Base-by-base conservation (phyloP, 306 rosid species). In the Prunus mume region DNA sequence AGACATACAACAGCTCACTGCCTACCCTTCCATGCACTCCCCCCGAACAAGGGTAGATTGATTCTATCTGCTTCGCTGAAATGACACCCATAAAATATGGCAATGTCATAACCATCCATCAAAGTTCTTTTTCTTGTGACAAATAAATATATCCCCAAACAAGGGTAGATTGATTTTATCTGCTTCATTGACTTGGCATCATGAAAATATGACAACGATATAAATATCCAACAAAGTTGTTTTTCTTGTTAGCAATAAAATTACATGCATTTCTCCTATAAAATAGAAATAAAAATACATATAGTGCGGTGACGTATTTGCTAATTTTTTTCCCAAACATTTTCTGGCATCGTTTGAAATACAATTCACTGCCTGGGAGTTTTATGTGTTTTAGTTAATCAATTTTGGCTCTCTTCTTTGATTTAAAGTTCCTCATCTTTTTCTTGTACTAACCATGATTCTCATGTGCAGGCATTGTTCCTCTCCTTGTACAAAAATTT, bases 401-500 rank as follows among this genome's bases (percentile, higher is more conserved):
- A 20, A 12, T 68, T 13, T 19, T 69, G 20, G 54, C 18, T 10
- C 43, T 38, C 46, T 22, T n/a, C 51, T 43, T 41, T 1, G 7
- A 24, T 76, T 34, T 13, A 55, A 30, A 20, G n/a, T 18, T 12
- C 19, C 22, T 50, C 58, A 20, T 64, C 14, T n/a, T n/a, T 73
- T 61, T 66, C 72, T 57, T 57, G 20, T 15, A n/a, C 18, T 75
- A 73, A 81, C 58, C 76, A 52, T 65, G 73, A 50, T 80, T 78
- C 69, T 75, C 78, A 51, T 71, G 61, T 81, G 34, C 90, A 96
- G 99, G 92, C 90, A 58, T 75, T 96, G 66, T 92, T 92, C 84
- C 70, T 91, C 76, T 85, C 90, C 20, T 68, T 96, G 88, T 96
- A 87, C 87, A 88, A 85, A 79, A 88, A 86, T 85, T 92, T 96